Percentiles rank a stretch among this genome's conserved stretches.
Conservation (phyloP, 768 basidiomycete genomes). For the Serendipita sp. region DNA sequence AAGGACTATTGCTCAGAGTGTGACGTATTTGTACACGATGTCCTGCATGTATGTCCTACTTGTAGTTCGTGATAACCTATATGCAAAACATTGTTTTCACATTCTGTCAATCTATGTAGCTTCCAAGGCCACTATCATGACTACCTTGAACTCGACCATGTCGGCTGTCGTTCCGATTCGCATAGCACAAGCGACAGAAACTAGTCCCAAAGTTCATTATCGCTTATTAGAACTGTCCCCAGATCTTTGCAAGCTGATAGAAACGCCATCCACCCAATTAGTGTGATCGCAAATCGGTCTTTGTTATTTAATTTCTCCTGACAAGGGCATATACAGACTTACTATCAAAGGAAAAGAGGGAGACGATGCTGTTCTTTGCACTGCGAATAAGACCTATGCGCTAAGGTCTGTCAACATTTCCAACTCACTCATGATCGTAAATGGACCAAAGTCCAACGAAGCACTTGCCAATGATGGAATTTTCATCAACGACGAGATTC, state of each 20-base stretch:
- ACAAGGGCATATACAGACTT: slow-evolving; percentile 26
- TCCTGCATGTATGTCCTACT: slow-evolving; percentile 80
- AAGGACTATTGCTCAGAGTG: slow-evolving; percentile 90
- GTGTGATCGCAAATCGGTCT: neutral
- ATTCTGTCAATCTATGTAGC: too few species aligned
- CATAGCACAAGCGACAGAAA: neutral
- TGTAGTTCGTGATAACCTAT: slow-evolving; percentile 14
- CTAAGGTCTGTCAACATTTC: slow-evolving; percentile 79
- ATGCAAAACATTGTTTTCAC: neutral
- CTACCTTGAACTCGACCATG: neutral
- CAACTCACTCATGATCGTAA: slow-evolving; percentile 68
- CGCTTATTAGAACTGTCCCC: neutral
- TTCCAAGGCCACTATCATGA: too few species aligned
- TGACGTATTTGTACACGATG: slow-evolving; percentile 91
- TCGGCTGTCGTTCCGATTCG: neutral
- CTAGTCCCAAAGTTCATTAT: neutral
- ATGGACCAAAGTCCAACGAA: slow-evolving; percentile 24
- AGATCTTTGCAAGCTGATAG: neutral
- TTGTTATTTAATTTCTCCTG: neutral
- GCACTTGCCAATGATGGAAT: slow-evolving; percentile 23
- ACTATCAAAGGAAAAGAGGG: slow-evolving; percentile 64
- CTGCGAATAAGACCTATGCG: slow-evolving; percentile 57
- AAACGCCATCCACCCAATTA: neutral
- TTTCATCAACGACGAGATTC: slow-evolving; percentile 63
- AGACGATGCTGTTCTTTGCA: slow-evolving; percentile 87